A percentile compares a stretch with the other conserved stretches of the same genome.
Evolutionary conservation across 1,139 yeast genomes (phyloP).

Genomic region (Blastobotrys illinoisensis): DNA sequence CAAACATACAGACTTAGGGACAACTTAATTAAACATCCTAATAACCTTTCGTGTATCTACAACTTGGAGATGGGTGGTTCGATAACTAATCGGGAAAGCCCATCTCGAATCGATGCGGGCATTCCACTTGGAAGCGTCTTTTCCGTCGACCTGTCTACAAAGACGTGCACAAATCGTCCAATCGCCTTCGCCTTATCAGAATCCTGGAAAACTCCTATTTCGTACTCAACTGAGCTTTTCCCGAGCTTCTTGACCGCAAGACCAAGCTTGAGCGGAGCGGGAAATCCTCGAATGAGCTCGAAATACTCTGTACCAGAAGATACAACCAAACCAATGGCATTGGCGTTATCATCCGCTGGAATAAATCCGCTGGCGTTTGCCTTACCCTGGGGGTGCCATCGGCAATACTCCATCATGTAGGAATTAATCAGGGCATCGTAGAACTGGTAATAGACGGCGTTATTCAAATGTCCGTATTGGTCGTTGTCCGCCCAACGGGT

Average conservation of each 20-base stretch:
- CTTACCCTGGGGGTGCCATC: constrained; percentile 15
- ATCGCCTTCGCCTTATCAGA: constrained; percentile 24
- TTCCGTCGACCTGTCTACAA: constrained; percentile 26
- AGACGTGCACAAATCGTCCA: constrained; percentile 30
- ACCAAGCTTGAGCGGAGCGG: constrained; percentile 27
- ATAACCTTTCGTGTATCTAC: too few species aligned
- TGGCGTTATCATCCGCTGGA: not conserved
- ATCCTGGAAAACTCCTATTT: constrained; percentile 30
- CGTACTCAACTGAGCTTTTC: constrained; percentile 28
- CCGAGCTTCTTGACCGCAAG: constrained; percentile 28
- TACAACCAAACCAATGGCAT: constrained; percentile 28
- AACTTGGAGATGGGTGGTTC: constrained; percentile 5
- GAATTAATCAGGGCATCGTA: constrained; percentile 29
- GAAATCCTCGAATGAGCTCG: constrained; percentile 29
- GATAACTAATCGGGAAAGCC: constrained; percentile 14
- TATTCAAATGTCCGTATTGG: constrained; percentile 31
- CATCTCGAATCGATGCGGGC: constrained; percentile 19
- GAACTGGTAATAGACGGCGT: constrained; percentile 29
- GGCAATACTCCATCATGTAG: constrained; percentile 27
- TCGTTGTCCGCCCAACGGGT: constrained; percentile 32
- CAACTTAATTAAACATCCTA: too few species aligned
- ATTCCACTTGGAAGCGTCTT: constrained; percentile 23
- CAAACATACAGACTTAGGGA: too few species aligned
- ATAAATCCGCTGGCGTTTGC: not conserved
- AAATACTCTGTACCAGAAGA: constrained; percentile 28